Evolutionary conservation across 352 stramenopile genomes (phyloP), one percentile per base, ranked within the genome.

Genomic region (Phytophthora gonapodyides): DNA sequence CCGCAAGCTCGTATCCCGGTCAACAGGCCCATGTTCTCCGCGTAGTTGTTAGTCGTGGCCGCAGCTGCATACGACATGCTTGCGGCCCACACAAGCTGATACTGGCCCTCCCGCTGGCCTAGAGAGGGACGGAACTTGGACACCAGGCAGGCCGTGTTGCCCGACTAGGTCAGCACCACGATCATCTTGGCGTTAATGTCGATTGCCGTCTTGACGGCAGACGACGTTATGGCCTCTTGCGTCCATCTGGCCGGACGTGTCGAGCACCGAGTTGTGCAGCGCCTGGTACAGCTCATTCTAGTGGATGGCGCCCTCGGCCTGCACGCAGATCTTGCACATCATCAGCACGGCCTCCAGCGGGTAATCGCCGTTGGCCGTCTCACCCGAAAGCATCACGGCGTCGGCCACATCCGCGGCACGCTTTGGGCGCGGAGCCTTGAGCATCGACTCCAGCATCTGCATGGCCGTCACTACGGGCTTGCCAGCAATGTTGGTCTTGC

Each of bases 361-460:
- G 82, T 99, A 98, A 41, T 98, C 88, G 45, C 98, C 98, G 65
- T 98, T 98, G 19, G 97, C 97, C 13, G 97, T 99, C 81, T 99
- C 97, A 21, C 96, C 98, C 45, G 93, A 99, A 48, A 99, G 90
- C 98, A 99, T 99, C 47, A 99, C 96, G 51, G 77, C 90, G 75
- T 99, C 97, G 43, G 97, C 96, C 12, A 99, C 97, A 76, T 99
- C 97, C 36, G 96, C 98, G 75, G 21, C 21, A 24, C 21, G 3
- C 21, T 1, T 24, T 3, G 21, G 21, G 21, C 21, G 21, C 1
- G 21, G 3, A 3, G 21, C 21, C 1, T 3, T 24, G 21, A 24
- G 1, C 21, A 24, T 24, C 3, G 21, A 24, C 21, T 24, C 21
- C 21, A 24, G 3, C 3, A 24, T 24, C 21, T 24, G 21, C 21